phyloP scores from a whole-genome alignment of 345 rosid species.

The Boechera retrofracta region DNA sequence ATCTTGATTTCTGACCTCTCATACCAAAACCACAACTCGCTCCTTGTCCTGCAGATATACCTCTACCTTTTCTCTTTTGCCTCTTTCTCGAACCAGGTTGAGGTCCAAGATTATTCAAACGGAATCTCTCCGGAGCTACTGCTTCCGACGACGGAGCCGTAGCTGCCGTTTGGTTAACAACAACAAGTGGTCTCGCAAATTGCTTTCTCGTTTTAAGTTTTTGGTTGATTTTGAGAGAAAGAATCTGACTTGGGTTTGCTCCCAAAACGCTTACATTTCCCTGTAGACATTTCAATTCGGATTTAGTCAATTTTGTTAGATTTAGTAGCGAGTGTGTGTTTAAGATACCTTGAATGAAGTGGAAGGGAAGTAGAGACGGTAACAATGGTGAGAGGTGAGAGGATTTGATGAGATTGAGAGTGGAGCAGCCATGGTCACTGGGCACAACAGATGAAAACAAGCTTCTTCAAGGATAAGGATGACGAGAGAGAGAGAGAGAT shows the following conservation, averaged over 20 bases:
- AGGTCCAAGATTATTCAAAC: slow-evolving; percentile 83
- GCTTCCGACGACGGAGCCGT: slow-evolving; percentile 5
- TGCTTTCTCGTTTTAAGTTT: slow-evolving; percentile 27
- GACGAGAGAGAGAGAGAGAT: background rate
- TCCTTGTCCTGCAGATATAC: slow-evolving; percentile 89
- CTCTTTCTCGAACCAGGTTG: slow-evolving; percentile 93
- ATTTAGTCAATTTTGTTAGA: background rate
- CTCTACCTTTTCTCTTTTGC: slow-evolving; percentile 91
- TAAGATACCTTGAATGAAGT: slow-evolving; percentile 44
- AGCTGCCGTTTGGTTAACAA: slow-evolving; percentile 48
- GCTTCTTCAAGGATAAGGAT: slow-evolving; percentile 38
- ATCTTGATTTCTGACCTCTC: slow-evolving; percentile 98
- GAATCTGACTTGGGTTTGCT: slow-evolving; percentile 40
- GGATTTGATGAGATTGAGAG: slow-evolving; percentile 47
- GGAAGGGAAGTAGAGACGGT: slow-evolving; percentile 30
- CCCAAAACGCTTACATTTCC: slow-evolving; percentile 49
- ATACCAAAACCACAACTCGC: slow-evolving; percentile 93
- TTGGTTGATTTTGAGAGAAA: slow-evolving; percentile 40
- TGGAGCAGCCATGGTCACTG: slow-evolving; percentile 50
- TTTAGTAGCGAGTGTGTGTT: background rate
- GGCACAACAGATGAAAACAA: slow-evolving; percentile 10
- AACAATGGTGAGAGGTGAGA: slow-evolving; percentile 30
- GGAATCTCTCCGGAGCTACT: slow-evolving; percentile 54
- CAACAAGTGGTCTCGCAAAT: slow-evolving; percentile 36
- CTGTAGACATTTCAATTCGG: slow-evolving; percentile 25